Base-by-base conservation (phyloP, 306 rosid genomes). In the Ormosia semicastrata region DNA sequence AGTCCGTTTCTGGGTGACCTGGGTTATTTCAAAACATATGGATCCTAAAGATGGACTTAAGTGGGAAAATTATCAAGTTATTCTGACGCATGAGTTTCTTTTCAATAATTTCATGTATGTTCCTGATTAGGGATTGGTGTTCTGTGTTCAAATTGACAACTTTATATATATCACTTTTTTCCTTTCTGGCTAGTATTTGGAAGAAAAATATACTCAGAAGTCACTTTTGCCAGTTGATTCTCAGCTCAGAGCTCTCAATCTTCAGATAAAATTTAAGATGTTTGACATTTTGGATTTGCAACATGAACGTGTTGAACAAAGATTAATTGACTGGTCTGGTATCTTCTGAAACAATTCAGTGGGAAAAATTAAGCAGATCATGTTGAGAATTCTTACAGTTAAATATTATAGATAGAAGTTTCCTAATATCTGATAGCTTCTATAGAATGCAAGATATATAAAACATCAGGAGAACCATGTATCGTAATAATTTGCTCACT, bases 161-260 rank as follows among this genome's bases (percentile, higher is more conserved):
- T 60, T 60, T 30, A 17, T 77, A 18, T 46, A 13, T 36, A 71
- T 46, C 34, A 64, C 30, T 44, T 77, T 76, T n/a, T 2, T 59
- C 68, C 52, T 60, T 69, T 39, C 39, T 71, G 53, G n/a, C 39
- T 54, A 89, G 90, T 82, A 89, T 81, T 75, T 89, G 82, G 90
- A 84, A 77, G 88, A 89, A 67, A 84, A 84, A 65, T 84, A 89
- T 76, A 83, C 83, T 17, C 77, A 78, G 71, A 86, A 77, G 67
- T 73, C 79, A 24, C 66, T 89, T 41, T 73, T 89, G 80, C 92
- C 88, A 6, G 59, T 85, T 70, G 88, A 84, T 68, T 87, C 82
- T 70, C 76, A 33, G 78, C 73, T 81, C 36, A 81, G 81, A 82
- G 86, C 88, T 89, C 87, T 81, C 50, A 84, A 84, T 82, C 87